Conservation (phyloP, 345 rosid species). For the Sapria himalayana region DNA sequence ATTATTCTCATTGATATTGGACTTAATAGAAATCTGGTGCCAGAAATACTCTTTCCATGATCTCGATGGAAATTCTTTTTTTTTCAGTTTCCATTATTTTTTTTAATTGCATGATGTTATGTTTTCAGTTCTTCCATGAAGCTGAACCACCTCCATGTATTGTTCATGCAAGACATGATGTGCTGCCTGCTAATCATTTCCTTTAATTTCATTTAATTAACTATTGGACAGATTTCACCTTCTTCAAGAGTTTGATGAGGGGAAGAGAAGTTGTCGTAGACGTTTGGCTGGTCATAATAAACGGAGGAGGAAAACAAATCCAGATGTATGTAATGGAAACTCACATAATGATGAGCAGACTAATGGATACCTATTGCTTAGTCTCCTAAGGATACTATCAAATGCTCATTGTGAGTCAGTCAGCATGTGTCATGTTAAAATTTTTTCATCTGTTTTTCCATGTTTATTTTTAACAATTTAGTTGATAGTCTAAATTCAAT, state of each 20-base stretch:
- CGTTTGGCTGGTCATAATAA: constrained; percentile 98
- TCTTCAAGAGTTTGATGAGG: constrained; percentile 97
- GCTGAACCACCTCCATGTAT: too few species aligned
- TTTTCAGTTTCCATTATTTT: too few species aligned
- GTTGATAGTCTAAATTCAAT: too few species aligned
- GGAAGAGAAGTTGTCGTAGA: constrained; percentile 96
- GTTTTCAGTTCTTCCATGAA: too few species aligned
- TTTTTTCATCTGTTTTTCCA: background rate
- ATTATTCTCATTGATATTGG: too few species aligned
- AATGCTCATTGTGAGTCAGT: constrained; percentile 62
- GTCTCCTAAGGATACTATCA: constrained; percentile 76
- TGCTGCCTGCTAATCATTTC: too few species aligned
- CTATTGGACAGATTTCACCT: constrained; percentile 58
- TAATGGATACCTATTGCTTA: constrained; percentile 55
- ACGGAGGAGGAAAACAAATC: constrained; percentile 89
- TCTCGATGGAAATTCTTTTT: too few species aligned
- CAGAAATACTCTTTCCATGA: too few species aligned
- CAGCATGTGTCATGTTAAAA: background rate
- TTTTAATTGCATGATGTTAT: too few species aligned
- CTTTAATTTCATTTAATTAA: too few species aligned
- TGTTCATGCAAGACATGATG: too few species aligned
- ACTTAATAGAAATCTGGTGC: too few species aligned
- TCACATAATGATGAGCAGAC: constrained; percentile 55
- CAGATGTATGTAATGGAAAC: constrained; percentile 32
- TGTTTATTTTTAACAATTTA: background rate